A percentile compares a stretch with the other conserved stretches of the same genome.
phyloP scores from a whole-genome alignment of 306 rosid genomes.

The Castanea sativa region DNA sequence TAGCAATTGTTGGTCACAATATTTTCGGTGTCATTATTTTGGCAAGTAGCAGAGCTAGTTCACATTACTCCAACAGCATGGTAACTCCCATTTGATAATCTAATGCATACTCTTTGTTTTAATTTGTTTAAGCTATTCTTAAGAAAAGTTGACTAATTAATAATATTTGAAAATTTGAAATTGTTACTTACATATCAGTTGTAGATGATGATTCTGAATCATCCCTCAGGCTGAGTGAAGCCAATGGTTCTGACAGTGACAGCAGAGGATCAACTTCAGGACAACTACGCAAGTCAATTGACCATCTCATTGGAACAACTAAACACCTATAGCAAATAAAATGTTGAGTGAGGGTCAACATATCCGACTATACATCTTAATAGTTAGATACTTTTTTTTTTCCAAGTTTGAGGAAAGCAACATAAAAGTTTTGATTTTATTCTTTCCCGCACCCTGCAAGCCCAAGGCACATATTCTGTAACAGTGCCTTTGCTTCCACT shows the following conservation, averaged over 20 bases:
- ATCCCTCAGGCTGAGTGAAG: slow-evolving; percentile 18
- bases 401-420: too few relatives aligned
- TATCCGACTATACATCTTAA: neutral
- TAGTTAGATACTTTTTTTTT: neutral
- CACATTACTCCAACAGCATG: neutral
- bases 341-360: neutral
- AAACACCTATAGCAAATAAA: slow-evolving; percentile 9
- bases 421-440: too few relatives aligned
- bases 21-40: too few relatives aligned
- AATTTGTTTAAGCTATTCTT: neutral
- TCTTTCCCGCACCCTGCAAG: neutral
- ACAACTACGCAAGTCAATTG: neutral
- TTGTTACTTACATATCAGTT: slow-evolving; percentile 10
- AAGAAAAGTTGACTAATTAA: neutral
- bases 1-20: too few relatives aligned
- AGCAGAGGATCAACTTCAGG: neutral
- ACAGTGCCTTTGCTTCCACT: too few relatives aligned
- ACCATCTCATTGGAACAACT: slow-evolving; percentile 40
- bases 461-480: neutral
- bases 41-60: too few relatives aligned
- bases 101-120: neutral
- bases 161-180: neutral
- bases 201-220: slow-evolving; percentile 1
- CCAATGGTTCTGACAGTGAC: slow-evolving; percentile 11
- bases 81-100: neutral